Evolutionary conservation across 139 green algal genomes (phyloP).

Genomic region (Spirogloea muscicola): DNA sequence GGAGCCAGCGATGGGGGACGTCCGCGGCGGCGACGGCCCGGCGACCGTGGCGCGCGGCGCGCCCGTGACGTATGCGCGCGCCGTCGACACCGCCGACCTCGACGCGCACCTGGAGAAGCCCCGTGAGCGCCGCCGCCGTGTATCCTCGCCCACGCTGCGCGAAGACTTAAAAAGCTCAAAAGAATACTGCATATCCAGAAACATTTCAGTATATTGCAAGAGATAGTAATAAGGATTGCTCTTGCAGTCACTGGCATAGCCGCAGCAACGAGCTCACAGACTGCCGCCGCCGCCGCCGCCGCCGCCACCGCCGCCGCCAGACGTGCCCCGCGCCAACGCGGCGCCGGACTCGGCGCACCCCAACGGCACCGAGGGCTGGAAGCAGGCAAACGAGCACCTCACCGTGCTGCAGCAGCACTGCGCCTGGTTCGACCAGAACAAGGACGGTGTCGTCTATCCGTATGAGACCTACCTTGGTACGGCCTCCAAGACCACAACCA

Average conservation of each 20-base stretch:
- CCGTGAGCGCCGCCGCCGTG: no score
- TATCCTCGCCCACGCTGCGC: no score
- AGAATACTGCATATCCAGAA: no score
- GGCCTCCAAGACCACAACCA: constrained; percentile 2
- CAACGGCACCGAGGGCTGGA: constrained; percentile 9
- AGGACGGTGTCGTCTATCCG: constrained; percentile 40
- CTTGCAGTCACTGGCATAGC: no score
- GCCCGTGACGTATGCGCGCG: constrained; percentile 15
- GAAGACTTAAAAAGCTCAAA: no score
- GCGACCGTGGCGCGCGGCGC: constrained; percentile 15
- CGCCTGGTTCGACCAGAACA: constrained; percentile 38
- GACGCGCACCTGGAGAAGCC: constrained; percentile 25
- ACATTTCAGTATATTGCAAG: no score
- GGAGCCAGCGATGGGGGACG: no score
- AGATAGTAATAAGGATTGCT: no score
- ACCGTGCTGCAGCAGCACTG: constrained; percentile 47
- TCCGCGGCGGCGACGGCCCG: no score
- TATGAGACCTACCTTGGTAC: constrained; percentile 42
- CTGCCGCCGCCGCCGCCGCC: no score
- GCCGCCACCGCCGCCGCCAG: no score
- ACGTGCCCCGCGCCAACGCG: constrained; percentile 20
- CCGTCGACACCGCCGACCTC: constrained; percentile 22
- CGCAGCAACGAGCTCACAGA: no score
- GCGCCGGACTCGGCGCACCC: constrained; percentile 19
- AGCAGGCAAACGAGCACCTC: constrained; percentile 17